phyloP scores from a whole-genome alignment of 192 early-diverging fungal genomes.

The Pilobolus umbonatus region DNA sequence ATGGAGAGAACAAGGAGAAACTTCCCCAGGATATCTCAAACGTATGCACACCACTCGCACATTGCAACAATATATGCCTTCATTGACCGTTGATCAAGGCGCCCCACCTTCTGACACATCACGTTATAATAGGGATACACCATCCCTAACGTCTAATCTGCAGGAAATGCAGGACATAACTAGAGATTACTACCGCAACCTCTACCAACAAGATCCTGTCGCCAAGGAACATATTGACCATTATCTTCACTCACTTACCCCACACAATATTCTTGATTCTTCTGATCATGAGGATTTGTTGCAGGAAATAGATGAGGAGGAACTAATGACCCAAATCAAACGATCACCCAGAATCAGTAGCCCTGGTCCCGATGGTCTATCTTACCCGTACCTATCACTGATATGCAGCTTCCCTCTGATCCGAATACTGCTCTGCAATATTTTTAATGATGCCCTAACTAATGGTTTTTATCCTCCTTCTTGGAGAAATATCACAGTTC shows the following conservation, averaged over 20 bases:
- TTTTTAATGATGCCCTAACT: neutral
- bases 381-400: neutral
- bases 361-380: neutral
- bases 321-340: neutral
- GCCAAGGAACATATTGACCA: too few relatives aligned
- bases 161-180: too few relatives aligned
- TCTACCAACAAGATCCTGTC: too few relatives aligned
- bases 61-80: neutral
- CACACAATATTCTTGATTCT: neutral
- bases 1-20: neutral
- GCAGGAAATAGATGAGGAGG: neutral
- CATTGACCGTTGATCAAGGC: too few relatives aligned
- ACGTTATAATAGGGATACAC: too few relatives aligned
- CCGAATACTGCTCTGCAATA: neutral
- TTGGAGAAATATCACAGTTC: slow-evolving; percentile 5
- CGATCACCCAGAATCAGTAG: neutral
- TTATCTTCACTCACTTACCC: too few relatives aligned
- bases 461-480: neutral
- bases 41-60: neutral
- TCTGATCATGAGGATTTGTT: neutral
- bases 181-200: too few relatives aligned
- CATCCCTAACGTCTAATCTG: too few relatives aligned
- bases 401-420: neutral
- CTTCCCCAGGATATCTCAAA: neutral
- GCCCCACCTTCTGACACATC: too few relatives aligned